Base-by-base conservation (phyloP, 805 yeast genomes). In the Ogataea chonburiensis region DNA sequence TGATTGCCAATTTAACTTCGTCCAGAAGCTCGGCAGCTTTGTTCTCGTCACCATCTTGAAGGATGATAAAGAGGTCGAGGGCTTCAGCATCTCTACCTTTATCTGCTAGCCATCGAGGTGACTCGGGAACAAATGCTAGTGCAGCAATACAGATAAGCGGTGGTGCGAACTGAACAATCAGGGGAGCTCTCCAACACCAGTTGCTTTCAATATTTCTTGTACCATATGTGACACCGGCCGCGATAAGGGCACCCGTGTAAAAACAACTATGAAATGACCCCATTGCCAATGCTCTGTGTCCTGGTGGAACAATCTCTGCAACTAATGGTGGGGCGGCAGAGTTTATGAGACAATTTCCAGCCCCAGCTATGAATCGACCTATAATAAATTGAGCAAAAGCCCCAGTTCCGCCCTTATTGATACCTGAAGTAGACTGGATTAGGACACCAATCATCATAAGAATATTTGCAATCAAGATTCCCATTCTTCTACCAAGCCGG, bases 401-500 rank as follows among this genome's bases (percentile, higher is more conserved):
- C 15, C 43, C 40, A 7, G 81, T 67, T 6, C 36, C 36, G 4
- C 40, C 40, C 5, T 24, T 21, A 19, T 37, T 31, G 15, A 37
- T 31, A 26, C 40, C 40, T 6, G 33, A 25, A 15, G 73, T 35
- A 15, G 68, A 55, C 37, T 79, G 80, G 17, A 80, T 58, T 22
- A 67, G 47, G 15, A 77, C 69, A 40, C 85, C 84, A 28, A 75
- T 43, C 23, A 73, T 61, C 50, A 80, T 75, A 32, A 77, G 61
- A 12, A 65, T 17, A 10, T 27, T 16, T 7, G 38, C 12, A 22
- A 27, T 34, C 15, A 71, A 48, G 25, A 79, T 70, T 37, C 73
- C 49, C 17, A 75, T 75, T 55, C 77, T 73, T 60, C 87, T 75
- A 25, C 87, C 87, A 30, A 66, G 49, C 17, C 37, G 24, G 26